phyloP scores from a whole-genome alignment of 176 grass and related monocot species.

The Juncus effusus region DNA sequence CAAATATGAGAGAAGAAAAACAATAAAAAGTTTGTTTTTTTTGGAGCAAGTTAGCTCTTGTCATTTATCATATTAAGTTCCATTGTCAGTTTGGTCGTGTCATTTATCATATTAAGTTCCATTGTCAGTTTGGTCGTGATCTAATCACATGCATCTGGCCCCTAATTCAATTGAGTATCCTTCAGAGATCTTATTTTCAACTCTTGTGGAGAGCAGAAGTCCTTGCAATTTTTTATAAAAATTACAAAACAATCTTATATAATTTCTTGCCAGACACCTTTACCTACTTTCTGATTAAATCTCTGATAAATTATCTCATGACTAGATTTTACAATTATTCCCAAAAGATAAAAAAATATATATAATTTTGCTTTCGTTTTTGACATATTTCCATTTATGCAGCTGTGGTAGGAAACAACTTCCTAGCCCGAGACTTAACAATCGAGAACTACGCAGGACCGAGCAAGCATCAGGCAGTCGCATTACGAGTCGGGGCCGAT shows the following conservation, averaged over 20 bases:
- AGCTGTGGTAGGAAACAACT: slow-evolving; percentile 65
- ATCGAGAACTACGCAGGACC: slow-evolving; percentile 86
- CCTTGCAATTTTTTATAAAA: too few species aligned
- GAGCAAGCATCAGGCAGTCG: slow-evolving; percentile 70
- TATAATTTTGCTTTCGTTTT: too few species aligned
- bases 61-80: background rate
- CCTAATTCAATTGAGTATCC: too few species aligned
- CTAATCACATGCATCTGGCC: too few species aligned
- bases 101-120: background rate
- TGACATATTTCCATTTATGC: slow-evolving; percentile 14
- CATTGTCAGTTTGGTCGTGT: slow-evolving; percentile 1
- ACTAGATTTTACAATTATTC: too few species aligned
- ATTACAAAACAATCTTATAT: too few species aligned
- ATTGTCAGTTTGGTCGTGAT: slow-evolving; percentile 2
- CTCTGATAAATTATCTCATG: too few species aligned
- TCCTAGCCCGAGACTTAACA: slow-evolving; percentile 67
- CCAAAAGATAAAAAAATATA: too few species aligned
- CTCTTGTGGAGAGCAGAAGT: too few species aligned
- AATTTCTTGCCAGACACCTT: too few species aligned
- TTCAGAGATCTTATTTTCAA: too few species aligned
- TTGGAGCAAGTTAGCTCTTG: background rate
- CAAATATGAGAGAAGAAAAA: background rate
- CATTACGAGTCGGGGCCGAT: slow-evolving; percentile 59
- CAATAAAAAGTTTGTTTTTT: background rate
- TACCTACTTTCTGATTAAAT: too few species aligned